Evolutionary conservation across 306 rosid genomes (phyloP).

Genomic region (Gynostemma pentaphyllum): DNA sequence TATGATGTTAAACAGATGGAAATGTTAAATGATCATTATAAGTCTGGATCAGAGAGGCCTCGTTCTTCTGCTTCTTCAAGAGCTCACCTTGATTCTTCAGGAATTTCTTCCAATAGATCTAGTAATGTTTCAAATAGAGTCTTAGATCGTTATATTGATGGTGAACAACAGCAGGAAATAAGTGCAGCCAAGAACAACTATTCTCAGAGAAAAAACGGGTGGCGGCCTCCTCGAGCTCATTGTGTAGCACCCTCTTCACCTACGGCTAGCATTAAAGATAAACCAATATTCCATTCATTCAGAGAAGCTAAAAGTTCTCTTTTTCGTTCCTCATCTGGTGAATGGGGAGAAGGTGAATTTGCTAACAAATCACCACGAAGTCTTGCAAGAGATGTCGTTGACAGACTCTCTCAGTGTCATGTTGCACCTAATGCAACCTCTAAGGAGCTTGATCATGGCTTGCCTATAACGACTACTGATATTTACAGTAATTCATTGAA

Average conservation of each 20-base stretch:
- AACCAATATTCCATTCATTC: constrained; percentile 56
- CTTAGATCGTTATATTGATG: constrained; percentile 81
- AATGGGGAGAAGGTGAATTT: constrained; percentile 55
- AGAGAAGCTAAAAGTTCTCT: constrained; percentile 49
- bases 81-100: constrained; percentile 50
- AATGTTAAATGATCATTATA: constrained; percentile 27
- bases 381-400: constrained; percentile 76
- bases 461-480: constrained; percentile 70
- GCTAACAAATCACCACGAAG: constrained; percentile 72
- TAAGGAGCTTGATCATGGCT: constrained; percentile 33
- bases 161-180: constrained; percentile 66
- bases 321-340: constrained; percentile 38
- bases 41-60: constrained; percentile 30
- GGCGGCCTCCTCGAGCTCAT: constrained; percentile 74
- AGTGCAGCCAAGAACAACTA: constrained; percentile 25
- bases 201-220: constrained; percentile 33
- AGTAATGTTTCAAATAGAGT: constrained; percentile 54
- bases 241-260: constrained; percentile 59
- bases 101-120: constrained; percentile 63
- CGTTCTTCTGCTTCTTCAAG: constrained; percentile 46
- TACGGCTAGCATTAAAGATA: constrained; percentile 32
- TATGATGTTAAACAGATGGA: constrained; percentile 26
- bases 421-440: constrained; percentile 28
- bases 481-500: constrained; percentile 46
- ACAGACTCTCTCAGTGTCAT: constrained; percentile 68